phyloP scores from a whole-genome alignment of 2,329 filamentous ascomycete species.

The Aspergillus vadensis region DNA sequence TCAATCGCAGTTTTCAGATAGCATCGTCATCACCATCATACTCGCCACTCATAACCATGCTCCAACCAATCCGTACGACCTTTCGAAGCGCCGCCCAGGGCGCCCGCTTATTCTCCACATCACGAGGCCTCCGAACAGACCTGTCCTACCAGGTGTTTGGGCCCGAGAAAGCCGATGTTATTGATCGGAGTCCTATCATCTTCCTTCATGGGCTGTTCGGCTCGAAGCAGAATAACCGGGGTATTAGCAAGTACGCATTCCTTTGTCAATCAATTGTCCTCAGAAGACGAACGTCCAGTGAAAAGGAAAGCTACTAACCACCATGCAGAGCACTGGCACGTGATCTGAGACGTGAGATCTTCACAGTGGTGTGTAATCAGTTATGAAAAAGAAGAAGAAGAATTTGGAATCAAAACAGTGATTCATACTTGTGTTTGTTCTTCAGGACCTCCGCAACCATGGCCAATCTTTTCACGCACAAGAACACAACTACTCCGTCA shows the following conservation, averaged over 20 bases:
- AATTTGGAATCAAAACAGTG: neutral
- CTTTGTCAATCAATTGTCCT: neutral
- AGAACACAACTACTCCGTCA: constrained; percentile 75
- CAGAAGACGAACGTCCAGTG: too few relatives aligned
- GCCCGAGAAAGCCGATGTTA: constrained; percentile 35
- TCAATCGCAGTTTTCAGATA: neutral
- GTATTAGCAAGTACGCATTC: constrained; percentile 84
- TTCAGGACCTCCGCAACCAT: constrained; percentile 85
- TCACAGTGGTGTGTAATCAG: constrained; percentile 66
- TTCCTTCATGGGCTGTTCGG: constrained; percentile 93
- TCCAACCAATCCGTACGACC: constrained; percentile 16
- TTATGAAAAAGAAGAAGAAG: neutral
- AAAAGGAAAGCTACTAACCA: neutral
- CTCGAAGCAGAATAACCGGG: constrained; percentile 92
- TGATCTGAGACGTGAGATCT: constrained; percentile 77
- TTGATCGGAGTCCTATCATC: constrained; percentile 65
- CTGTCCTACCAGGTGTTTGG: constrained; percentile 41
- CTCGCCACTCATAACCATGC: constrained; percentile 13
- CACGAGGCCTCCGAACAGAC: constrained; percentile 29
- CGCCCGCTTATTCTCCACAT: constrained; percentile 37
- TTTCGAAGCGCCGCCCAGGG: constrained; percentile 14
- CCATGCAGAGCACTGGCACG: constrained; percentile 67
- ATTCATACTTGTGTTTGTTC: neutral
- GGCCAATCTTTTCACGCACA: constrained; percentile 80
- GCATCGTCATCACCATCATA: constrained; percentile 6